A percentile compares a stretch with the other conserved stretches of the same genome.
Conservation (phyloP, 305 asterid species). For the Euphrasia arctica region DNA sequence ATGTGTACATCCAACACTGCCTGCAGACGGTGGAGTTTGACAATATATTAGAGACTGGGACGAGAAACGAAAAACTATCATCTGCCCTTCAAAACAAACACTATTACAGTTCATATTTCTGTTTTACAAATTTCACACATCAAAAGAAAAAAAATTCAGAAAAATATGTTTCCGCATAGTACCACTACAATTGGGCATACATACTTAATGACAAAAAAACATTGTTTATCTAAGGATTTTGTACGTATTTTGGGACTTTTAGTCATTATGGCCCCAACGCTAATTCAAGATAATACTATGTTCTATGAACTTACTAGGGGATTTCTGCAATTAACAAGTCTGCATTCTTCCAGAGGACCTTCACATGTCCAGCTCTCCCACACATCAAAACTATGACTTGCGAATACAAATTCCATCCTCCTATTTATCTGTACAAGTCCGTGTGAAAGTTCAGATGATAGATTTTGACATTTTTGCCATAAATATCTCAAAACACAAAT, state of each 20-base stretch:
- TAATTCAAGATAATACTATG: conserved; percentile 14
- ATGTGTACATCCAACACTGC: conserved; percentile 81
- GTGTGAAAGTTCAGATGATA: conserved; percentile 16
- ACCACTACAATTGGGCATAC: too few relatives aligned
- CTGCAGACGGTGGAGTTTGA: conserved; percentile 38
- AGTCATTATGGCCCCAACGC: conserved; percentile 4
- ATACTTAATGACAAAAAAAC: too few relatives aligned
- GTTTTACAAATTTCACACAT: too few relatives aligned
- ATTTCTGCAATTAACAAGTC: conserved; percentile 95
- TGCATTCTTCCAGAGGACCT: conserved; percentile 87
- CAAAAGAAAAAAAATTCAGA: too few relatives aligned
- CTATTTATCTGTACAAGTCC: conserved; percentile 73
- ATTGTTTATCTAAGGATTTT: not conserved
- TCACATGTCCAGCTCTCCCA: conserved; percentile 98
- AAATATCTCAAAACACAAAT: conserved; percentile 1
- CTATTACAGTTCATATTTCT: not conserved
- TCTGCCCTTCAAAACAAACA: not conserved
- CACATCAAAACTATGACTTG: conserved; percentile 95
- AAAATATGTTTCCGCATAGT: too few relatives aligned
- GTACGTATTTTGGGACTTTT: not conserved
- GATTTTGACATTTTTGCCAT: not conserved
- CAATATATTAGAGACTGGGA: not conserved
- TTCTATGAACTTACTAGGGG: conserved; percentile 70
- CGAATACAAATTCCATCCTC: conserved; percentile 97
- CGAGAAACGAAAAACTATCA: not conserved